Evolutionary conservation across 2,329 filamentous ascomycete genomes (phyloP), one percentile per base, ranked within the genome.

Genomic region (Scortechinia acanthostroma): DNA sequence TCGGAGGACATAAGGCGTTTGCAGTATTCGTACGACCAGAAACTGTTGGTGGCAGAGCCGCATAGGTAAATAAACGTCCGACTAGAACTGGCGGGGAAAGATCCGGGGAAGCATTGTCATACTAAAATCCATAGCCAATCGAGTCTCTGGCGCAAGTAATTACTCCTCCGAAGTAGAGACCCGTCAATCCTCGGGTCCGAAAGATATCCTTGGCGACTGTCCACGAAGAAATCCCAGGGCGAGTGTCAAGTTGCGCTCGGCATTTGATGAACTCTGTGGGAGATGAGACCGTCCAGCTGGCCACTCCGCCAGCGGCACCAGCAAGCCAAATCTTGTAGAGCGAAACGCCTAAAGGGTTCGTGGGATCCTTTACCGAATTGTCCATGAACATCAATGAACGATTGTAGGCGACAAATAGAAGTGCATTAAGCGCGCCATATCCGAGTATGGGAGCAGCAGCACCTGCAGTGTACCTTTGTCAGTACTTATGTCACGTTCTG

Each of bases 221-320:
- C 76, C 76, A 84, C 48, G 80, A 81, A 1, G 82, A 85, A 54
- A 62, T 33, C 10, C 66, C 63, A 4, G 52, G 49, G 4, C 52
- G 17, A 22, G 45, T n/a, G 20, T 55, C 69, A n/a, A 93, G 70
- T 59, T 96, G 91, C 1, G 88, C 86, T 33, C 88, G 80, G 58
- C 90, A 95, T 68, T 96, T 96, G 53, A 96, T 75, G 23, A 95
- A 72, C 64, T 97, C 91, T 0, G 90, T 95, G 0, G 91, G 91
- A 3, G 90, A 86, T 48, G 86, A 91, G 28, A 97, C 76, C 17
- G 86, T 73, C 74, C 90, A 96, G 3, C 86, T 93, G 3, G 88
- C 87, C 16, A 96, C 71, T 2, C 91, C 91, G 35, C 88, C 88
- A 2, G 83, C 66, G 5, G 87, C 87, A 42, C 91, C 91, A 15